Base-by-base conservation (phyloP, 2,329 filamentous ascomycete species). In the Hymenoscyphus albidus region DNA sequence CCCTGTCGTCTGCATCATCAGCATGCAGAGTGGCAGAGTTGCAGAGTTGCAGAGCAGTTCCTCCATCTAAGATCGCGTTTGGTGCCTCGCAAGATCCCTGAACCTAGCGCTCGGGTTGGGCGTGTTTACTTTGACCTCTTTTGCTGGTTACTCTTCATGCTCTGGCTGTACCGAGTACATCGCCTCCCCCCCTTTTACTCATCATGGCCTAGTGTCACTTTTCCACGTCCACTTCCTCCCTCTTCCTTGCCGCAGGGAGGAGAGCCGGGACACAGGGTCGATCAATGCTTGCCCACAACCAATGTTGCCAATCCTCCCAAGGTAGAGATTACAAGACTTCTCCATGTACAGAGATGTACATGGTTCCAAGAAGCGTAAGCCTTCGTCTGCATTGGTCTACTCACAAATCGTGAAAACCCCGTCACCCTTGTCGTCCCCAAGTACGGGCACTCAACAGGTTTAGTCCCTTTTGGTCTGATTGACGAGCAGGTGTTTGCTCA, bases 21-120 rank as follows among this genome's bases (percentile, higher is more conserved):
- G 48, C 18, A 54, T 54, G 48, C 48, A 54, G 48, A 54, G 18
- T 54, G 22, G 48, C 48, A 54, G 48, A 54, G 48, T 54, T 35
- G 35, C 35, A 35, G 35, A 35, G 35, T 35, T 10, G 48, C 48
- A 54, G 48, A 54, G 48, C 18, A 54, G 48, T 54, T 54, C 48
- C 48, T 32, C 59, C 35, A 57, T 62, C 54, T 18, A 22, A 70
- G 70, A 71, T 71, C 70, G 57, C 68, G 65, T 69, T 70, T 70
- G 70, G 68, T 70, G 67, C 66, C 64, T 71, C 70, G 66, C 66
- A 72, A 70, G 70, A 73, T 70, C 71, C 72, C 62, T 71, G 72
- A 70, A 58, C 70, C 70, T 27, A 31, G 65, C 27, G 31, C 42
- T 54, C 48, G 48, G 48, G 48, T 54, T 54, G 48, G 18, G 18